A percentile compares a stretch with the other conserved stretches of the same genome.
phyloP scores from a whole-genome alignment of 768 basidiomycete species.

The Zangia roseola region DNA sequence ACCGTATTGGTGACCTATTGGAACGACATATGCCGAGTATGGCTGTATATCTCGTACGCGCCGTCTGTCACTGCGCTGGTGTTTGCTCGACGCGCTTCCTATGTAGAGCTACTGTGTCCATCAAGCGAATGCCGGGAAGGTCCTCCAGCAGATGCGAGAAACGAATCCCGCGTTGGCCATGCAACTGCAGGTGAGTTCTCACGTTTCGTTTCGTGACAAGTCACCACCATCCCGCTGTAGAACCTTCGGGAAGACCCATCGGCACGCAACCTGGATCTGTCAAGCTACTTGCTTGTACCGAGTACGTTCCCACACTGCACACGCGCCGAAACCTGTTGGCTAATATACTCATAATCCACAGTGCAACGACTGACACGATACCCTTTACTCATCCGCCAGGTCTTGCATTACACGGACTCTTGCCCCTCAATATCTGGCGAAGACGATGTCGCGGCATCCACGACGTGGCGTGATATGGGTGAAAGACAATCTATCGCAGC shows the following conservation, averaged over 20 bases:
- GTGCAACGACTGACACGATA: conserved; percentile 97
- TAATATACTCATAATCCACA: conserved; percentile 26
- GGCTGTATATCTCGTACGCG: conserved; percentile 71
- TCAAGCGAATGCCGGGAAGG: conserved; percentile 73
- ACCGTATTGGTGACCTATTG: conserved; percentile 84
- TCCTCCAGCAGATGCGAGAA: conserved; percentile 70
- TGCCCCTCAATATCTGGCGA: conserved; percentile 24
- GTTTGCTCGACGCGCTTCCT: background rate
- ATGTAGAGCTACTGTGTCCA: conserved; percentile 86
- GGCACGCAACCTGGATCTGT: conserved; percentile 80
- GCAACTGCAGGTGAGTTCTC: conserved; percentile 59
- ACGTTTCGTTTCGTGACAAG: background rate
- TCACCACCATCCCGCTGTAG: conserved; percentile 43
- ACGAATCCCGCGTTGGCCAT: conserved; percentile 61
- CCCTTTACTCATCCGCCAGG: conserved; percentile 85
- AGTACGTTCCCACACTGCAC: conserved; percentile 48
- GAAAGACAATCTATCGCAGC: conserved; percentile 56
- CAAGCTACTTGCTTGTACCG: conserved; percentile 88
- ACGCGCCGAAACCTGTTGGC: too few relatives aligned
- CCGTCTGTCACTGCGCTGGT: too few relatives aligned
- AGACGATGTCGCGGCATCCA: background rate
- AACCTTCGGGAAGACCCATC: conserved; percentile 73
- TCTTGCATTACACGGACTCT: conserved; percentile 74
- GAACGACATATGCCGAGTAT: conserved; percentile 73
- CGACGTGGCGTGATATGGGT: conserved; percentile 25